Percentiles rank a stretch among this genome's conserved stretches.
Evolutionary conservation across 164 flowering plant species (phyloP).

Genomic region (Vitis amurensis): DNA sequence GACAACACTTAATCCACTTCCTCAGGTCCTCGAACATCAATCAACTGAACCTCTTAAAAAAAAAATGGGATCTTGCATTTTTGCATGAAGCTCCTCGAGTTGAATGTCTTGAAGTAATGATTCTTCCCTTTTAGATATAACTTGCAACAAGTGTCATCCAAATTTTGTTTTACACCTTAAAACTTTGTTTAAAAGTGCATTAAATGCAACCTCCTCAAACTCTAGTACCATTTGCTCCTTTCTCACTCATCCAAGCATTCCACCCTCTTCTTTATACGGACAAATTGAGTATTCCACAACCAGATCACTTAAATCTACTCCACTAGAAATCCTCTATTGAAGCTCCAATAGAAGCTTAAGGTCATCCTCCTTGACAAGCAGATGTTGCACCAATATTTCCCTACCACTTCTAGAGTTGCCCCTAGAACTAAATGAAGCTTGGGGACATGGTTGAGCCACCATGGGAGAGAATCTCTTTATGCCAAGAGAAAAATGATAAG

Average conservation of each 20-base stretch:
- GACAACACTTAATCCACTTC: conserved; percentile 81
- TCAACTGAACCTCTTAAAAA: conserved; percentile 69
- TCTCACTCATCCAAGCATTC: conserved; percentile 92
- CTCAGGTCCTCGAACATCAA: conserved; percentile 94
- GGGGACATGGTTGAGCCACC: conserved; percentile 14
- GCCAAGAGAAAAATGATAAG: background rate
- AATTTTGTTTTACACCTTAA: conserved; percentile 77
- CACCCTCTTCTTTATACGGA: conserved; percentile 84
- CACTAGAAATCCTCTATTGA: conserved; percentile 52
- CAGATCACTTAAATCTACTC: conserved; percentile 85
- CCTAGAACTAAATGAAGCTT: conserved; percentile 53
- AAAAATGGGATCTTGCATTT: conserved; percentile 82
- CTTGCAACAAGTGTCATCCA: conserved; percentile 96
- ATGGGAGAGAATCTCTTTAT: conserved; percentile 11
- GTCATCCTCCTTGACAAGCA: conserved; percentile 80
- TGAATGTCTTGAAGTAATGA: conserved; percentile 60
- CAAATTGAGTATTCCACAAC: conserved; percentile 81
- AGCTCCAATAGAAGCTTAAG: conserved; percentile 66
- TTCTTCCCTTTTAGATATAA: conserved; percentile 89
- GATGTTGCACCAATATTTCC: conserved; percentile 87
- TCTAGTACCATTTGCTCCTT: conserved; percentile 55
- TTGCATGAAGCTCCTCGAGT: conserved; percentile 68
- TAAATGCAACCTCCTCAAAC: conserved; percentile 93
- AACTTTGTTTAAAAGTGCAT: conserved; percentile 68
- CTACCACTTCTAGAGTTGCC: conserved; percentile 40